A percentile compares a stretch with the other conserved stretches of the same genome.
Evolutionary conservation across 2,329 filamentous ascomycete genomes (phyloP).

Genomic region (Tolypocladium nubicola): DNA sequence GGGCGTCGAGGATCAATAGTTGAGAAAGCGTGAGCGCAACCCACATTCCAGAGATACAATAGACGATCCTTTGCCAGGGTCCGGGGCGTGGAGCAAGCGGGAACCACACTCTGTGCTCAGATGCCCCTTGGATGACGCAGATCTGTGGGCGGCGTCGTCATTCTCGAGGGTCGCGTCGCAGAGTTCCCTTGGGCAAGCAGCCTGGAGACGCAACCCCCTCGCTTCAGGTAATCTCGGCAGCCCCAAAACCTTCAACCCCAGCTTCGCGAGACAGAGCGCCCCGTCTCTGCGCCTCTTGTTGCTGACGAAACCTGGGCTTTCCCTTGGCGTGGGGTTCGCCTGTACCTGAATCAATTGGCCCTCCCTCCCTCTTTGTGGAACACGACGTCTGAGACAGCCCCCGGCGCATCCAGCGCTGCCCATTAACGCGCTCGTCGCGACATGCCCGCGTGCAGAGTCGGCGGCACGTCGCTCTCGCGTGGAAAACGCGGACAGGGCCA

Average conservation of each 20-base stretch:
- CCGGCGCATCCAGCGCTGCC: background rate
- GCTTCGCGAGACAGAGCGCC: background rate
- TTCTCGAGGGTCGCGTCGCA: background rate
- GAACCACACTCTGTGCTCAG: background rate
- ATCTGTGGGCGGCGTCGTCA: background rate
- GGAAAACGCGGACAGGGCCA: background rate
- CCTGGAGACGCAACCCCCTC: background rate
- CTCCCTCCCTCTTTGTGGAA: background rate
- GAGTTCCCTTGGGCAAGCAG: background rate
- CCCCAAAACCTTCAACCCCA: background rate
- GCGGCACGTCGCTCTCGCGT: background rate
- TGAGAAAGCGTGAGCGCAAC: background rate
- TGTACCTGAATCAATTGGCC: background rate
- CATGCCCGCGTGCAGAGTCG: background rate
- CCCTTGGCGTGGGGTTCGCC: background rate
- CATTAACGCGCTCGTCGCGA: slow-evolving; percentile 1
- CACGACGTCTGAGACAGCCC: background rate
- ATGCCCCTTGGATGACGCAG: background rate
- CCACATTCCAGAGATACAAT: background rate
- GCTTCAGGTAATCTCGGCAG: background rate
- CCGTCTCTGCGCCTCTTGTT: background rate
- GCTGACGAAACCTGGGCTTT: too few species aligned
- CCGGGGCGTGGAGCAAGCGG: background rate
- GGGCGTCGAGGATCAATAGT: background rate
- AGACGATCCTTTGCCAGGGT: background rate